Evolutionary conservation across 352 stramenopile genomes (phyloP).

Genomic region (Phytophthora palmivora): DNA sequence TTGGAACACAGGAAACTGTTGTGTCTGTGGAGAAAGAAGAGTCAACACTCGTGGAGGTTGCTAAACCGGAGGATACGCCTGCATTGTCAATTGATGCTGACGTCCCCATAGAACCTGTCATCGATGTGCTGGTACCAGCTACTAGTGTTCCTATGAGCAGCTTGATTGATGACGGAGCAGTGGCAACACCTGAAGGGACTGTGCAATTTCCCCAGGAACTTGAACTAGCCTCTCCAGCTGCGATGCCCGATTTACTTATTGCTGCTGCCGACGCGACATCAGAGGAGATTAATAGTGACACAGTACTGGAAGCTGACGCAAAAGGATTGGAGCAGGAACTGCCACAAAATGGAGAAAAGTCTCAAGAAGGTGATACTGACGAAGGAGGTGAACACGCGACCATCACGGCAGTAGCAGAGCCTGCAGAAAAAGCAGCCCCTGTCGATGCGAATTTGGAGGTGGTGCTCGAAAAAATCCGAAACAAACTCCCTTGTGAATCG

Average conservation of each 20-base stretch:
- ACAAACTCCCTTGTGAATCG: slow-evolving; percentile 65
- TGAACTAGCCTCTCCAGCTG: slow-evolving; percentile 44
- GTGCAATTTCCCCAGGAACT: slow-evolving; percentile 33
- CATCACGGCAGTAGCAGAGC: slow-evolving; percentile 53
- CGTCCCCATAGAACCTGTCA: neutral
- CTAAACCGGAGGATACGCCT: slow-evolving; percentile 4
- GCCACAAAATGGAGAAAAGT: slow-evolving; percentile 22
- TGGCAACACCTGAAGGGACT: slow-evolving; percentile 33
- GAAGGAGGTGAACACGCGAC: slow-evolving; percentile 47
- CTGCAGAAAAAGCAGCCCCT: slow-evolving; percentile 34
- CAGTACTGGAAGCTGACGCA: slow-evolving; percentile 14
- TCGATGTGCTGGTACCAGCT: neutral
- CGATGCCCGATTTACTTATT: slow-evolving; percentile 26
- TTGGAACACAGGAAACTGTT: slow-evolving; percentile 13
- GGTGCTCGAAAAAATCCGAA: slow-evolving; percentile 64
- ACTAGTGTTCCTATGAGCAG: slow-evolving; percentile 5
- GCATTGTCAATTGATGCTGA: slow-evolving; percentile 25
- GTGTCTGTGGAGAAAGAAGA: neutral
- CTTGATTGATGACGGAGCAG: slow-evolving; percentile 23
- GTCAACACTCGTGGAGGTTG: slow-evolving; percentile 1
- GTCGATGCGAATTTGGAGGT: slow-evolving; percentile 73
- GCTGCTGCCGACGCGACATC: slow-evolving; percentile 5
- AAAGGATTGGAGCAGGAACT: slow-evolving; percentile 24
- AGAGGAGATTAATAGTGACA: slow-evolving; percentile 14
- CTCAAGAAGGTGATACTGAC: neutral